phyloP scores from a whole-genome alignment of 2,329 filamentous ascomycete genomes.

The Sporothrix curviconia region DNA sequence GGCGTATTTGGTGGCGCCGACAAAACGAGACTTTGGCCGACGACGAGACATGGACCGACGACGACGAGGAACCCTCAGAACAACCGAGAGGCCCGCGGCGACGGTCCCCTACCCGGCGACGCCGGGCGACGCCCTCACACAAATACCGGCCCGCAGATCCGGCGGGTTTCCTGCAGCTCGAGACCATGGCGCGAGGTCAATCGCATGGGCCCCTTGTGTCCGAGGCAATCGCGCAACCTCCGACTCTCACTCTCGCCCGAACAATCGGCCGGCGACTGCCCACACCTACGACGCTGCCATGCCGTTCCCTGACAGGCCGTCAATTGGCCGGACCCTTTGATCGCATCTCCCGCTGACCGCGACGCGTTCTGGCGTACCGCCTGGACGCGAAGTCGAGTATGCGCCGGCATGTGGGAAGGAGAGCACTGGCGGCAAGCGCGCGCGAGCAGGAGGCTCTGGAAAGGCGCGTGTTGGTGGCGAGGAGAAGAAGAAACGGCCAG shows the following conservation, averaged over 20 bases:
- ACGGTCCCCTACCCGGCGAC: slow-evolving; percentile 64
- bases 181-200: slow-evolving; percentile 83
- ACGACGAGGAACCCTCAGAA: too few relatives aligned
- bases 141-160: slow-evolving; percentile 97
- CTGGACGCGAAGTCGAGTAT: slow-evolving; percentile 87
- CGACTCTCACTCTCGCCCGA: slow-evolving; percentile 68
- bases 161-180: slow-evolving; percentile 82
- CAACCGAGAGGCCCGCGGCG: too few relatives aligned
- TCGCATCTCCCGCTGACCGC: slow-evolving; percentile 88
- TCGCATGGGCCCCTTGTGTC: slow-evolving; percentile 67
- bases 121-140: slow-evolving; percentile 93
- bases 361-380: slow-evolving; percentile 93
- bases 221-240: slow-evolving; percentile 62
- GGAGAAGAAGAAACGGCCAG: slow-evolving; percentile 88
- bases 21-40: slow-evolving; percentile 53
- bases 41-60: slow-evolving; percentile 57
- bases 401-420: slow-evolving; percentile 96
- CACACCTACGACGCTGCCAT: slow-evolving; percentile 88
- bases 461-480: slow-evolving; percentile 78
- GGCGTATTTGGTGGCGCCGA: slow-evolving; percentile 25
- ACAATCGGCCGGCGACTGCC: slow-evolving; percentile 70
- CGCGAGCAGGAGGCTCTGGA: slow-evolving; percentile 89
- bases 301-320: slow-evolving; percentile 72
- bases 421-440: slow-evolving; percentile 95
- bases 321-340: slow-evolving; percentile 79